Percentiles rank a stretch among this genome's conserved stretches.
These are phyloP conservation scores for Hortaea werneckii DNA, from an alignment of 2,329 filamentous ascomycete genomes.

Conservation along the genomic window DNA sequence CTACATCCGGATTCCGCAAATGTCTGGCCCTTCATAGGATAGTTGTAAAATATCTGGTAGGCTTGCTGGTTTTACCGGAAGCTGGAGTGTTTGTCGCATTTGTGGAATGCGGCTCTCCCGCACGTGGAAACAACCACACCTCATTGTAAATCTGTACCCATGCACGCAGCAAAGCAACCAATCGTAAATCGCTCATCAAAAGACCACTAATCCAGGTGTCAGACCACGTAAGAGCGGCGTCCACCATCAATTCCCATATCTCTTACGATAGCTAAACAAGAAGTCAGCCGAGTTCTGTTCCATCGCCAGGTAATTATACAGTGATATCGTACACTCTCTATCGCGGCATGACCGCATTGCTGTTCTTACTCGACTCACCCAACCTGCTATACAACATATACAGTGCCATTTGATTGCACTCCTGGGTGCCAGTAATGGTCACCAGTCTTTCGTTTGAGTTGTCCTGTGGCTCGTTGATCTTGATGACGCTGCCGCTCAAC, in stretches of 20 bases:
- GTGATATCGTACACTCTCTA: slow-evolving; percentile 8
- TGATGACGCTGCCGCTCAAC: slow-evolving; percentile 94
- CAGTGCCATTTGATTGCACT: slow-evolving; percentile 99
- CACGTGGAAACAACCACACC: slow-evolving; percentile 13
- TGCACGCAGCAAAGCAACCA: too few relatives aligned
- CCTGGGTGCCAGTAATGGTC: slow-evolving; percentile 92
- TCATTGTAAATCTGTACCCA: background rate
- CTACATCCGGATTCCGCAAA: background rate
- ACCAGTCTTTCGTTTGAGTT: slow-evolving; percentile 97
- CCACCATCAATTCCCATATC: too few relatives aligned
- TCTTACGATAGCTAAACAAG: too few relatives aligned
- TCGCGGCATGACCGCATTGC: slow-evolving; percentile 30
- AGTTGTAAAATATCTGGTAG: too few relatives aligned
- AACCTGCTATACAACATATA: slow-evolving; percentile 99
- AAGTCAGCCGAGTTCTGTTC: too few relatives aligned
- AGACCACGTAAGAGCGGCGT: too few relatives aligned
- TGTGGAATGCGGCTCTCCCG: slow-evolving; percentile 9
- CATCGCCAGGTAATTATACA: background rate
- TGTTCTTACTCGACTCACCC: slow-evolving; percentile 49
- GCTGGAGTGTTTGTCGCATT: background rate
- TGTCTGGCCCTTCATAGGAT: too few relatives aligned
- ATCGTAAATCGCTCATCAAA: too few relatives aligned
- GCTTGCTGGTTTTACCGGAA: background rate
- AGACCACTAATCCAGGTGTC: too few relatives aligned
- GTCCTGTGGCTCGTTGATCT: slow-evolving; percentile 98